Percentiles rank a stretch among this genome's conserved stretches.
Conservation (phyloP, 192 early-diverging fungal species). For the Backusella circina region DNA sequence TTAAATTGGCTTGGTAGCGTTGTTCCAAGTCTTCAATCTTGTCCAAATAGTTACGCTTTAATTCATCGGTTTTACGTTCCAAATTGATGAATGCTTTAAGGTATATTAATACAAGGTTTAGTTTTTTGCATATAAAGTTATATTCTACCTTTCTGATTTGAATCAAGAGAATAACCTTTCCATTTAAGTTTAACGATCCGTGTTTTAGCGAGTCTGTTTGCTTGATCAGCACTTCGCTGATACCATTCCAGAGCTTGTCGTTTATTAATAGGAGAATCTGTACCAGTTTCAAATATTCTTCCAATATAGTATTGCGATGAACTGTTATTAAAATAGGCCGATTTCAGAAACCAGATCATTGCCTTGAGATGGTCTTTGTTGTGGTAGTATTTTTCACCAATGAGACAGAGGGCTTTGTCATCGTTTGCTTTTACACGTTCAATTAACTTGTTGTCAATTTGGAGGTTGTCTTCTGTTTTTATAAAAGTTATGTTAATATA, state of each 20-base stretch:
- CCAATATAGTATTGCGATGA: background rate
- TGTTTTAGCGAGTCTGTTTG: background rate
- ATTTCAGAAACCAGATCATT: background rate
- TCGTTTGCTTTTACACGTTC: background rate
- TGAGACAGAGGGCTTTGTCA: background rate
- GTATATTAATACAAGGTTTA: background rate
- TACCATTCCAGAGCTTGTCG: background rate
- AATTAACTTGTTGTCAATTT: background rate
- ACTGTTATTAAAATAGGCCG: background rate
- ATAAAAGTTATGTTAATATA: too few relatives aligned
- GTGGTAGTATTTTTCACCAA: background rate
- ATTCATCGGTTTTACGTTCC: background rate
- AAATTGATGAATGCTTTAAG: background rate
- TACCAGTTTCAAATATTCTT: background rate
- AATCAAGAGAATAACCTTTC: background rate
- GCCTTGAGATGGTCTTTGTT: background rate
- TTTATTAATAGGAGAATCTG: background rate
- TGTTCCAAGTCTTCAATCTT: background rate
- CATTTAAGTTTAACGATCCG: background rate
- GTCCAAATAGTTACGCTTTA: background rate
- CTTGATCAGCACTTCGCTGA: background rate
- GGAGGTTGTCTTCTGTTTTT: background rate
- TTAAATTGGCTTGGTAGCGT: background rate
- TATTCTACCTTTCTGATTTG: background rate
- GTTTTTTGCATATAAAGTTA: too few relatives aligned